Conservation (phyloP, 2,329 filamentous ascomycete genomes). For the Dichotomopilus funicola region DNA sequence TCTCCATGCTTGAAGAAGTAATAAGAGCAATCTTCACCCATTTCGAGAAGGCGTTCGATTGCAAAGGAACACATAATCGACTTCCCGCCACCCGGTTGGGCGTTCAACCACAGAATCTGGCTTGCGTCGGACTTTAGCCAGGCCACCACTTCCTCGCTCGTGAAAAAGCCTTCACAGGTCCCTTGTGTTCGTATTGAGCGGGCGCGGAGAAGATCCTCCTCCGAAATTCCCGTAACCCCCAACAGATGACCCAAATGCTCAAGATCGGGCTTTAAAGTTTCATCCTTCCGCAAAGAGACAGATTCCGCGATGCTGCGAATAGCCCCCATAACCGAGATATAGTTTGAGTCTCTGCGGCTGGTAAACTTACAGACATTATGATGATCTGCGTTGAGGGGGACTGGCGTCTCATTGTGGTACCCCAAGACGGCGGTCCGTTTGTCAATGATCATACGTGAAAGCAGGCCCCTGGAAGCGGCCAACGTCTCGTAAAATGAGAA, state of each 20-base stretch:
- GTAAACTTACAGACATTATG: background rate
- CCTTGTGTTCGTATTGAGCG: background rate
- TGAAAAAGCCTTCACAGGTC: background rate
- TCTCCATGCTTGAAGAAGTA: background rate
- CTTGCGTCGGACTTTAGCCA: background rate
- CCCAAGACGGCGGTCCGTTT: conserved; percentile 23
- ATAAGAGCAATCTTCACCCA: background rate
- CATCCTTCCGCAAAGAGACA: background rate
- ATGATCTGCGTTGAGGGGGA: background rate
- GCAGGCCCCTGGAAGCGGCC: background rate
- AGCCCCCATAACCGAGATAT: background rate
- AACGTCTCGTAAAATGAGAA: background rate
- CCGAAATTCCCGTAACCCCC: background rate
- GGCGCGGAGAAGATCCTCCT: background rate
- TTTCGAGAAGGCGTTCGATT: background rate
- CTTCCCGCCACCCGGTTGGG: background rate
- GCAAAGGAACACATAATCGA: background rate
- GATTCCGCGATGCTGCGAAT: background rate
- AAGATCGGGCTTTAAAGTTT: background rate
- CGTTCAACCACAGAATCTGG: background rate
- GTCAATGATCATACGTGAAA: conserved; percentile 20
- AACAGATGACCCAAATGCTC: background rate
- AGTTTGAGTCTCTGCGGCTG: background rate
- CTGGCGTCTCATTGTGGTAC: conserved; percentile 13
- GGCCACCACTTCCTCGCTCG: background rate